A percentile compares a stretch with the other conserved stretches of the same genome.
Conservation (phyloP, 176 grass and related monocot species). For the Calamus simplicifolius region DNA sequence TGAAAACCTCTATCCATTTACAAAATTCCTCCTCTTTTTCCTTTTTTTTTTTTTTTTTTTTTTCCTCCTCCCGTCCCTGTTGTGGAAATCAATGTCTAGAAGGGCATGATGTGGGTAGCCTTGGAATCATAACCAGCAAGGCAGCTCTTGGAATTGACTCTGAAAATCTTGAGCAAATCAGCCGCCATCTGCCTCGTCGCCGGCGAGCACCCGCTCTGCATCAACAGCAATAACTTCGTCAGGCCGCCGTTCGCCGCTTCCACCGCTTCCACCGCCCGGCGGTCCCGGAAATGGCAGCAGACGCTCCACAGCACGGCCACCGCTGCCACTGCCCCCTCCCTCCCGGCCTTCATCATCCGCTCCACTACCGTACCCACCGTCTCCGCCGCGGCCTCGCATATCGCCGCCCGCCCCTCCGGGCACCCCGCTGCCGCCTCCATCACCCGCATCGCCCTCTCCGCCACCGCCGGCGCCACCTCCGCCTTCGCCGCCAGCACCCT, state of each 20-base stretch:
- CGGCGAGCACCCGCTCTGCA: slow-evolving; percentile 81
- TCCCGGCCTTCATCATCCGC: slow-evolving; percentile 76
- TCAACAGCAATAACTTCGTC: slow-evolving; percentile 64
- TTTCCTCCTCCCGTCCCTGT: neutral
- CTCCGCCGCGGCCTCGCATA: slow-evolving; percentile 55
- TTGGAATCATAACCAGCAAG: slow-evolving; percentile 91
- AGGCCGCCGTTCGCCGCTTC: neutral
- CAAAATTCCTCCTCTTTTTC: neutral
- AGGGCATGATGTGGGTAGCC: slow-evolving; percentile 92
- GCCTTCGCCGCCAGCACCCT: slow-evolving; percentile 25
- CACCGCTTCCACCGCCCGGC: neutral
- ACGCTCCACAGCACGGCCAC: slow-evolving; percentile 75
- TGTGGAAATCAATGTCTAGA: slow-evolving; percentile 27
- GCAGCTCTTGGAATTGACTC: slow-evolving; percentile 76
- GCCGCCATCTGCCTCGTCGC: slow-evolving; percentile 63
- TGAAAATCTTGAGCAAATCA: slow-evolving; percentile 82
- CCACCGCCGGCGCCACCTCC: neutral
- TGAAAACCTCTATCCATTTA: too few species aligned
- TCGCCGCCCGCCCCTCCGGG: slow-evolving; percentile 67
- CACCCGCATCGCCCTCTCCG: slow-evolving; percentile 33
- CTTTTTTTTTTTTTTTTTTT: neutral
- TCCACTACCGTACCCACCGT: slow-evolving; percentile 29
- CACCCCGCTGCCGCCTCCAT: slow-evolving; percentile 53
- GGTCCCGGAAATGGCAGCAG: slow-evolving; percentile 36
- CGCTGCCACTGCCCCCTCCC: slow-evolving; percentile 59